These are phyloP conservation scores for Hypoxylon intermedium DNA, from an alignment of 495 filamentous ascomycete species.

Conservation along the genomic window DNA sequence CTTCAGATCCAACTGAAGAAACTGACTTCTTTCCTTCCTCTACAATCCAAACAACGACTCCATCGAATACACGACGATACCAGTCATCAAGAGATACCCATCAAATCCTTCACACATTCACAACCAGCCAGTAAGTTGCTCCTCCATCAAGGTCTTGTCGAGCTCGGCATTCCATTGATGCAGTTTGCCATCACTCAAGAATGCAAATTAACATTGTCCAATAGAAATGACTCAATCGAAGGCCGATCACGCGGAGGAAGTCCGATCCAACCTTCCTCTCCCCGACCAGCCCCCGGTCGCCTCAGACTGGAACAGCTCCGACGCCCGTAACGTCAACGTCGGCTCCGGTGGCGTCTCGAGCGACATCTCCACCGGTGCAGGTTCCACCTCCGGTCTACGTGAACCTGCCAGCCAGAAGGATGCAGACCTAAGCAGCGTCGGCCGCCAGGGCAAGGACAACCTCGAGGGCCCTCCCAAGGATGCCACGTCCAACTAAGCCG, in stretches of 20 bases:
- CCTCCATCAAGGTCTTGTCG: too few species aligned
- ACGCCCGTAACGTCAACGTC: constrained; percentile 71
- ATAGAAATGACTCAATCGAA: constrained; percentile 58
- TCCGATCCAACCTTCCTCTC: constrained; percentile 74
- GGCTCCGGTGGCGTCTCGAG: constrained; percentile 63
- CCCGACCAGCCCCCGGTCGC: constrained; percentile 75
- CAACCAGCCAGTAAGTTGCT: constrained; percentile 23
- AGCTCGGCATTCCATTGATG: too few species aligned
- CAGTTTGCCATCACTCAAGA: too few species aligned
- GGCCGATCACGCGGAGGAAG: constrained; percentile 67
- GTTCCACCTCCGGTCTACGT: constrained; percentile 60
- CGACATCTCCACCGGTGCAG: constrained; percentile 62
- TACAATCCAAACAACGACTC: too few species aligned
- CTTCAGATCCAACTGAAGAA: neutral
- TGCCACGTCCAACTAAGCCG: constrained; percentile 48
- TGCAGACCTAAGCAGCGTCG: constrained; percentile 58
- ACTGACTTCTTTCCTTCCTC: neutral
- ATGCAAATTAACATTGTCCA: neutral
- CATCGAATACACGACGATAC: neutral
- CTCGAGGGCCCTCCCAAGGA: constrained; percentile 60
- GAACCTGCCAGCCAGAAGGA: constrained; percentile 67
- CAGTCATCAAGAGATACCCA: neutral
- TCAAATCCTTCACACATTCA: neutral
- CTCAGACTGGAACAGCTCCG: constrained; percentile 77
- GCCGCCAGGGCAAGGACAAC: constrained; percentile 62